phyloP scores from a whole-genome alignment of 257 asterid genomes.

The Avicennia marina region DNA sequence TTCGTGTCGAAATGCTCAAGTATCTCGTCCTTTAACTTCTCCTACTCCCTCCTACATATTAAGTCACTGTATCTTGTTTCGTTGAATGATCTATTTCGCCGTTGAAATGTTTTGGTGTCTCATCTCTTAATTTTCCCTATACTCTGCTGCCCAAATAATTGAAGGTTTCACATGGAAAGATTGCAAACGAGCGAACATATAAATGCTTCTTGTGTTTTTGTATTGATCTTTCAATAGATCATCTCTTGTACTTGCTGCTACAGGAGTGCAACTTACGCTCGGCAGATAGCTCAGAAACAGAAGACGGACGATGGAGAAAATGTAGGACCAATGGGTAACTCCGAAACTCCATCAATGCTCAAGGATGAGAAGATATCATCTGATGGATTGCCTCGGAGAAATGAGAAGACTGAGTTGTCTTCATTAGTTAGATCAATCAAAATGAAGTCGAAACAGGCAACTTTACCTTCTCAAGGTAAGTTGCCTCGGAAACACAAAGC shows the following conservation, averaged over 20 bases:
- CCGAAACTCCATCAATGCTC: neutral
- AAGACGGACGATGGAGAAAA: constrained; percentile 6
- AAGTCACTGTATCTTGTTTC: too few relatives aligned
- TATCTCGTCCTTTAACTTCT: neutral
- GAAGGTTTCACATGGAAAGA: too few relatives aligned
- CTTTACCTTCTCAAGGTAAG: constrained; percentile 20
- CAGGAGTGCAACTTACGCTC: constrained; percentile 37
- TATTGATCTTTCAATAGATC: neutral
- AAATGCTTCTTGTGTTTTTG: neutral
- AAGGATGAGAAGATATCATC: neutral
- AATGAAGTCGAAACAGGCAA: constrained; percentile 43
- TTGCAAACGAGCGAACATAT: too few relatives aligned
- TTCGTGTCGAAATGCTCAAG: neutral
- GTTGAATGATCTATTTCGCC: too few relatives aligned
- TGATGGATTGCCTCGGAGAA: constrained; percentile 8
- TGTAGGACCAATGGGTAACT: neutral
- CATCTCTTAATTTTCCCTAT: too few relatives aligned
- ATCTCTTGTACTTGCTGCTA: neutral
- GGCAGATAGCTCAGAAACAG: constrained; percentile 24
- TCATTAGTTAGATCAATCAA: constrained; percentile 36
- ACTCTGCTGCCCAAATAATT: too few relatives aligned
- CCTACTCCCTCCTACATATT: neutral
- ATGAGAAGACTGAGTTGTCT: constrained; percentile 38
- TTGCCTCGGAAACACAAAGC: constrained; percentile 12
- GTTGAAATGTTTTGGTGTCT: too few relatives aligned